Percentiles rank a stretch among this genome's conserved stretches.
These are phyloP conservation scores for Fraxinus albicans DNA, from an alignment of 305 asterid species.

Conservation along the genomic window DNA sequence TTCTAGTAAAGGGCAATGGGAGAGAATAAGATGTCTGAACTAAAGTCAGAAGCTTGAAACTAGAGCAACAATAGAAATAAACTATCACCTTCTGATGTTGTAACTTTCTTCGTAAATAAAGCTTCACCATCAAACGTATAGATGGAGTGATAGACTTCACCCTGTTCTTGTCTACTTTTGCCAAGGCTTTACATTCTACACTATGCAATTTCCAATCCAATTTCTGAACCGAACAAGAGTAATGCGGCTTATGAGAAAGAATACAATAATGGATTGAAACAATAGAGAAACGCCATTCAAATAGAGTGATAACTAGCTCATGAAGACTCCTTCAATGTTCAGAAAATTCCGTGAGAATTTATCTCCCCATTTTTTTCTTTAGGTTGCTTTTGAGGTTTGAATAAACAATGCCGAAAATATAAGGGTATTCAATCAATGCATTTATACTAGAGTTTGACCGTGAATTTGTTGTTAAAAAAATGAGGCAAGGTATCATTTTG, in stretches of 20 bases:
- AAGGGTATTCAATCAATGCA: background rate
- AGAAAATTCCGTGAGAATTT: background rate
- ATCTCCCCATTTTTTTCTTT: background rate
- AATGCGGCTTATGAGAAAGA: slow-evolving; percentile 12
- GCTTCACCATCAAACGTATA: slow-evolving; percentile 80
- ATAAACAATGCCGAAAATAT: background rate
- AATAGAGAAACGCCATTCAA: background rate
- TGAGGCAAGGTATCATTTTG: background rate
- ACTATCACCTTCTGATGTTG: slow-evolving; percentile 63
- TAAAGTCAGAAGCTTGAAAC: background rate
- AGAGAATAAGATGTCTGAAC: background rate
- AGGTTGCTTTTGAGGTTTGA: background rate
- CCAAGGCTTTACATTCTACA: slow-evolving; percentile 59
- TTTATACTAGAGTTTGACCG: background rate
- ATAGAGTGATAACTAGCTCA: background rate
- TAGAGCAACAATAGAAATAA: background rate
- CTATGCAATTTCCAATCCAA: slow-evolving; percentile 86
- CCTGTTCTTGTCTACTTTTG: slow-evolving; percentile 60
- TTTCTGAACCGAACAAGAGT: slow-evolving; percentile 43
- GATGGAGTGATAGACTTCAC: slow-evolving; percentile 65
- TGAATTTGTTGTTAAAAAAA: background rate
- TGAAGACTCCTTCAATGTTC: background rate
- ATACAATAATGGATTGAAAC: background rate
- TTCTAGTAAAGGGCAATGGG: background rate
- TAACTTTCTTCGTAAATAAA: slow-evolving; percentile 62